Conservation (phyloP, 2,329 filamentous ascomycete species). For the Chaetomiaceae sp. region DNA sequence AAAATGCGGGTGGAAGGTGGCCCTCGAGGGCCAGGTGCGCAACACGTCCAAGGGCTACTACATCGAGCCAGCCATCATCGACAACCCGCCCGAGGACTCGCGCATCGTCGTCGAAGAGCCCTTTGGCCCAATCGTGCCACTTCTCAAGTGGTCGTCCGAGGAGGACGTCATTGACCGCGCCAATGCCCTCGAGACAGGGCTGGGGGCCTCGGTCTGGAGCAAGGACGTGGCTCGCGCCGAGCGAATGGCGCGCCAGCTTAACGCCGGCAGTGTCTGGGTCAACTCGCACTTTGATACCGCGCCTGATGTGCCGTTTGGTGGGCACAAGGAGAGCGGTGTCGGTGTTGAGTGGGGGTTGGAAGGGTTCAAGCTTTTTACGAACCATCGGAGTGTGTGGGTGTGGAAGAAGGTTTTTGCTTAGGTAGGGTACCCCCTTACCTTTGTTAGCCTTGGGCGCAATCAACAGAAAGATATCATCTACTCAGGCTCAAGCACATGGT, state of each 20-base stretch:
- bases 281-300: conserved; percentile 43
- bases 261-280: conserved; percentile 53
- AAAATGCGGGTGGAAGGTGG: conserved; percentile 43
- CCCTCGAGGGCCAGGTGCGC: conserved; percentile 38
- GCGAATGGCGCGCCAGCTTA: conserved; percentile 42
- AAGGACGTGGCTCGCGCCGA: conserved; percentile 45
- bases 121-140: conserved; percentile 45
- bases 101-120: conserved; percentile 53
- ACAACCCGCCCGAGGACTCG: conserved; percentile 54
- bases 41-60: conserved; percentile 47
- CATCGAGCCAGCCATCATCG: conserved; percentile 55
- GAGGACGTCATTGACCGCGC: conserved; percentile 44
- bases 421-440: too few species aligned
- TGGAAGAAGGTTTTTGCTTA: background rate
- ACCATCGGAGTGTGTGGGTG: background rate
- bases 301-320: conserved; percentile 42
- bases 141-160: conserved; percentile 41
- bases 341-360: conserved; percentile 44
- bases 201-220: conserved; percentile 51
- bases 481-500: too few species aligned
- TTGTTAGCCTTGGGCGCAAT: too few species aligned
- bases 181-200: conserved; percentile 46
- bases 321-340: conserved; percentile 49
- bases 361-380: conserved; percentile 30
- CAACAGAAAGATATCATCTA: too few species aligned